A percentile compares a stretch with the other conserved stretches of the same genome.
Evolutionary conservation across 31 red algal genomes (phyloP).

Genomic region (Porphyra umbilicalis): DNA sequence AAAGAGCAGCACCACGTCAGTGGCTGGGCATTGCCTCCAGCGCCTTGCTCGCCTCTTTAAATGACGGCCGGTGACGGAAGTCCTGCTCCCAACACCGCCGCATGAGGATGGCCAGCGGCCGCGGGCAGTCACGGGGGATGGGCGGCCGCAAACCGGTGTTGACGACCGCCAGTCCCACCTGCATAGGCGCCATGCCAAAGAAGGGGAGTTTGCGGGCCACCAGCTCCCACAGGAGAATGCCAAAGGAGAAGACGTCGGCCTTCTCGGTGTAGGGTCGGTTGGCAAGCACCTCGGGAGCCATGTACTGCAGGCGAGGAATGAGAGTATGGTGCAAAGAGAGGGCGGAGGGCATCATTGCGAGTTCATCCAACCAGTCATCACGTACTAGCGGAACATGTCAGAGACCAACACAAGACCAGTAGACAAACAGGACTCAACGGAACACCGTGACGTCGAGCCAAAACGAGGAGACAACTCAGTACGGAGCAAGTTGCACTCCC

Average conservation of each 20-base stretch:
- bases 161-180: constrained; percentile 68
- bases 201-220: constrained; percentile 67
- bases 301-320: constrained; percentile 42
- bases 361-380: no score
- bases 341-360: no score
- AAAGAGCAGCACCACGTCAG: constrained; percentile 4
- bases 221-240: constrained; percentile 87
- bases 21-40: constrained; percentile 53
- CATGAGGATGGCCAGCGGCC: constrained; percentile 61
- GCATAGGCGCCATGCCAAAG: constrained; percentile 87
- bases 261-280: constrained; percentile 70
- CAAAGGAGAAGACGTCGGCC: constrained; percentile 91
- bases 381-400: background rate
- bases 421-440: background rate
- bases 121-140: constrained; percentile 39
- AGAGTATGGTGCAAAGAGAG: background rate
- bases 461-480: background rate
- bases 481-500: no score
- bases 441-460: no score
- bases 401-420: background rate
- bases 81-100: constrained; percentile 71
- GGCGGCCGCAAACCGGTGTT: constrained; percentile 54
- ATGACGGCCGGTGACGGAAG: constrained; percentile 51
- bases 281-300: constrained; percentile 85
- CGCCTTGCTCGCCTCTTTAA: constrained; percentile 34